phyloP scores from a whole-genome alignment of 768 basidiomycete genomes.

The Daedaleopsis sinensis region DNA sequence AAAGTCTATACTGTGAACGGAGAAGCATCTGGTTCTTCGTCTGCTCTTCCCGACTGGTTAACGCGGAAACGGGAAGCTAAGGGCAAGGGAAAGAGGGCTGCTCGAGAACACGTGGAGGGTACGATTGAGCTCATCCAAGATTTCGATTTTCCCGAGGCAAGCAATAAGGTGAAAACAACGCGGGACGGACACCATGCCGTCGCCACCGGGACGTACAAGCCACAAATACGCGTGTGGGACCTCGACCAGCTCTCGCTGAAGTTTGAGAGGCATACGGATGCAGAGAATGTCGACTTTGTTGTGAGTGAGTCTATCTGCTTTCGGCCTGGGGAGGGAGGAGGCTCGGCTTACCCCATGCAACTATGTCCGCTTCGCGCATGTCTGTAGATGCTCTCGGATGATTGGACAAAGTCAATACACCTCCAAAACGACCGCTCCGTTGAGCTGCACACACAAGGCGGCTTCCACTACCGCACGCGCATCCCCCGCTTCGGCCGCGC shows the following conservation, averaged over 20 bases:
- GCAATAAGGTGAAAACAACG: constrained; percentile 88
- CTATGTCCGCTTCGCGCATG: constrained; percentile 6
- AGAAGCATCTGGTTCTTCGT: constrained; percentile 81
- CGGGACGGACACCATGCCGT: constrained; percentile 91
- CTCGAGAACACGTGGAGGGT: constrained; percentile 77
- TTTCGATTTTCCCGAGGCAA: constrained; percentile 97
- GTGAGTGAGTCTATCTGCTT: constrained; percentile 63
- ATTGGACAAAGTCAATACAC: constrained; percentile 99
- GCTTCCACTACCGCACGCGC: constrained; percentile 89
- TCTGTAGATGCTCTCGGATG: constrained; percentile 85
- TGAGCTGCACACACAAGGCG: constrained; percentile 92
- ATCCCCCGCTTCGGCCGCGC: constrained; percentile 94
- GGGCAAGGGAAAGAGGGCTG: constrained; percentile 66
- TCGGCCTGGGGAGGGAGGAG: not conserved
- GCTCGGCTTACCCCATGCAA: not conserved
- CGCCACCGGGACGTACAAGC: constrained; percentile 97
- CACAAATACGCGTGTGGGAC: constrained; percentile 96
- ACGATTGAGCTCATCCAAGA: constrained; percentile 92
- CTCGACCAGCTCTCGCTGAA: constrained; percentile 90
- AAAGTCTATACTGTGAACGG: constrained; percentile 98
- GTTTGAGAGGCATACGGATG: constrained; percentile 94
- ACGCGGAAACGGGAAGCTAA: constrained; percentile 68
- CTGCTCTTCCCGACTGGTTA: constrained; percentile 95
- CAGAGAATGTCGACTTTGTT: constrained; percentile 97
- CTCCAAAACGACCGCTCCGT: constrained; percentile 95